Conservation (phyloP, 768 basidiomycete species). For the Rhizopogon vesiculosus region DNA sequence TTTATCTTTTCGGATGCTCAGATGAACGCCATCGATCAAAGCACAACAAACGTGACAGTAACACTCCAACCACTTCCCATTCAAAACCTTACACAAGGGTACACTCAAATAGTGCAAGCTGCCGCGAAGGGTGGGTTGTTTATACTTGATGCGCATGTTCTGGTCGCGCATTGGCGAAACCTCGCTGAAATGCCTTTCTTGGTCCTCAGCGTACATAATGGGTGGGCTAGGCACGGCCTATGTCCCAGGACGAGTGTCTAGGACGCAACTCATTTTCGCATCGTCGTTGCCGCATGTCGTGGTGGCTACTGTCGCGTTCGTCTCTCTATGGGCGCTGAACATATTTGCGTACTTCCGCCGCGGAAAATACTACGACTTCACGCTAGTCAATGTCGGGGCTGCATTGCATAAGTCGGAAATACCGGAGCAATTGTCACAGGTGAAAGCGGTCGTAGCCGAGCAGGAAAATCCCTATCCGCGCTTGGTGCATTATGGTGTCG, state of each 20-base stretch:
- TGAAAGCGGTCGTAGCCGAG: not conserved
- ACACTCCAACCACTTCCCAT: not conserved
- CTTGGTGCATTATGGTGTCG: not conserved
- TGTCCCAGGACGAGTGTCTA: conserved; percentile 5
- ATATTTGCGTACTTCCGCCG: conserved; percentile 6
- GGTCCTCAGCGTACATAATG: not conserved
- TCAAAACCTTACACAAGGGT: not conserved
- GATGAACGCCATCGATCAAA: not conserved
- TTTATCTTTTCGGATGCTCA: not conserved
- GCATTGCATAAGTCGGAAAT: conserved; percentile 1
- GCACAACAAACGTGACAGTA: not conserved
- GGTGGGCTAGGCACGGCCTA: conserved; percentile 1
- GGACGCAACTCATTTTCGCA: conserved; percentile 2
- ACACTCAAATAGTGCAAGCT: conserved; percentile 3
- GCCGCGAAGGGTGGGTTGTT: not conserved
- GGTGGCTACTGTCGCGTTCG: conserved; percentile 5
- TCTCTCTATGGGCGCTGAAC: not conserved
- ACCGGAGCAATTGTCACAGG: not conserved
- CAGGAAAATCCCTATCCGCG: not conserved
- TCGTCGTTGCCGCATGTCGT: conserved; percentile 5
- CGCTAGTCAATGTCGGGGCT: conserved; percentile 4
- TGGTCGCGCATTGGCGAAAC: not conserved
- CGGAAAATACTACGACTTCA: conserved; percentile 3
- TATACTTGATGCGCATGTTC: not conserved
- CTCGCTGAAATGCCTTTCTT: not conserved